Base-by-base conservation (phyloP, 176 grass and related monocot species). In the Puya raimondii region DNA sequence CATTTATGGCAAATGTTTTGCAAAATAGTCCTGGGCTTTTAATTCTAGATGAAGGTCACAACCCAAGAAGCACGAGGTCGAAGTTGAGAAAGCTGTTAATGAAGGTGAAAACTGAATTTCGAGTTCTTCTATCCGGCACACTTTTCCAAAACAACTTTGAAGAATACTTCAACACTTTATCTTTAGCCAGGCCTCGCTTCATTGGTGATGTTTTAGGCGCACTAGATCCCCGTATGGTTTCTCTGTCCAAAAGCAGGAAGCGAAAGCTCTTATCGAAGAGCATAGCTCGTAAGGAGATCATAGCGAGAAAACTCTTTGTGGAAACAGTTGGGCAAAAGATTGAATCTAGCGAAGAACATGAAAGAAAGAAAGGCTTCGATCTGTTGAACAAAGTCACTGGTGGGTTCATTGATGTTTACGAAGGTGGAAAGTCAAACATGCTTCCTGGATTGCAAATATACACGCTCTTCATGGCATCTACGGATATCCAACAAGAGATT, bases 81-180 rank as follows among this genome's bases (percentile, higher is more conserved):
- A 91, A 87, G 76, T 75, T 96, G 58, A 84, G 92, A 81, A 91
- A 67, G 64, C 42, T 83, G 5, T 75, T 96, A 68, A 91, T 91
- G 92, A 91, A 89, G 53, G 88, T 91, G 75, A 91, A 89, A 64
- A 96, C 92, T 29, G 88, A 96, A 49, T 91, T 74, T 12, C 85
- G 88, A 84, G 74, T 96, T 72, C 88, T 96, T 76, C 73, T 96
- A 76, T 96, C 92, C 16, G 92, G 92, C 22, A 96, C 92, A 7
- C 58, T 91, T 50, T 96, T 91, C 72, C 92, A 96, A 77, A 96
- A 96, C 64, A 96, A 96, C 64, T 96, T 96, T 67, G 88, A 83
- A 75, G 92, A 96, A 63, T 96, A 96, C 47, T 96, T 91, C 81
- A 96, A 96, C 79, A 91, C 92, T 47, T 69, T 96, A 81, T 88